Base-by-base conservation (phyloP, 352 stramenopile genomes). In the Globisporangium okanoganense region DNA sequence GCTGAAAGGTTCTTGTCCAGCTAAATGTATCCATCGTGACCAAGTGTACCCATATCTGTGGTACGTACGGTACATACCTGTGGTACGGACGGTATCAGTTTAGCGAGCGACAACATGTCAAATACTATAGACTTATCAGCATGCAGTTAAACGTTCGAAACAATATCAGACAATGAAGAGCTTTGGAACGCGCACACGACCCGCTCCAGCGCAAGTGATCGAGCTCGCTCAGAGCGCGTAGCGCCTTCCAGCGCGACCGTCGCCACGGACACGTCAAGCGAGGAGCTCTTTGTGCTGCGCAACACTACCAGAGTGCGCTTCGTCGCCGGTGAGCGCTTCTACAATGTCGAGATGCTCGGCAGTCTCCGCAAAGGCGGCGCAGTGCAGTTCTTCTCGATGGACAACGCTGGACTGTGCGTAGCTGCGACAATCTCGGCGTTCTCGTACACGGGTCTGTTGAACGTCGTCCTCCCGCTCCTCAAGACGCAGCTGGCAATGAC, bases 291-390 rank as follows among this genome's bases (percentile, higher is more conserved):
- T 10, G 49, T 43, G 31, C 33, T 56, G 29, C 49, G 49, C n/a
- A 43, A 56, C 41, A 54, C 56, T 14, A 62, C 35, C 31, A n/a
- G 47, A 18, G 45, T 44, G 40, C 82, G 76, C 60, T 91, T 82
- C 61, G 79, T 90, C 33, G 76, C 78, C 1, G 80, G 82, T 9
- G 78, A 86, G 53, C 73, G 87, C 62, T 88, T 84, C 5, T 84
- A 79, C 61, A 82, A 82, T 43, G 61, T 72, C 3, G 71, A 82
- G 54, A 73, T 78, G 29, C 6, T 68, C 27, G 51, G 40, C 1
- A 73, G 58, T 63, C 54, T 78, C 0, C 71, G 71, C 58, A 66
- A 72, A 29, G 71, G 71, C 20, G 45, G 56, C 2, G 44, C 59
- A 33, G 58, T 71, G 38, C 63, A 50, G 33, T 71, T 78, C 59